phyloP scores from a whole-genome alignment of 352 stramenopile genomes.

The Globisporangium acanthophoron region DNA sequence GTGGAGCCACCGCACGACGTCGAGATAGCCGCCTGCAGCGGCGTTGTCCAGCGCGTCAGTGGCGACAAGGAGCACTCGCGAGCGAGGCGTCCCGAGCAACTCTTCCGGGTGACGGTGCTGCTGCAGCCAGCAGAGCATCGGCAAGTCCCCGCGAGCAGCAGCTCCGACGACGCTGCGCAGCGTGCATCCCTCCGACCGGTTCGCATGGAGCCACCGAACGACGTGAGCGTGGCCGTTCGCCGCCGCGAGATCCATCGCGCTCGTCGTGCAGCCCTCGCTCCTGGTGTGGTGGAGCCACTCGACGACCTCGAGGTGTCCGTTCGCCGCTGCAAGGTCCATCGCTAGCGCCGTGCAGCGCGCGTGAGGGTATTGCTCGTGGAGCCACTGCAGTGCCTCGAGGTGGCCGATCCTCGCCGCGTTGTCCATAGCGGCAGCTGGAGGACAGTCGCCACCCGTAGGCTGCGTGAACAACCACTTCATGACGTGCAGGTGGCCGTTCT shows the following conservation, averaged over 20 bases:
- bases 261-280: constrained; percentile 2
- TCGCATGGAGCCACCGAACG: constrained; percentile 23
- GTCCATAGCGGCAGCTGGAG: constrained; percentile 36
- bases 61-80: not conserved
- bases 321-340: constrained; percentile 1
- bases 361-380: constrained; percentile 40
- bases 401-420: constrained; percentile 55
- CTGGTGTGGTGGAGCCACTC: not conserved
- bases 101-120: not conserved
- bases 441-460: not conserved
- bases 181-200: constrained; percentile 10
- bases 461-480: not conserved
- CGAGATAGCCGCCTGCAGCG: not conserved
- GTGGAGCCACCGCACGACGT: constrained; percentile 1
- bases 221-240: constrained; percentile 6
- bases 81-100: not conserved
- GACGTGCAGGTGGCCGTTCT: constrained; percentile 6
- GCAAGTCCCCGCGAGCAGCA: not conserved
- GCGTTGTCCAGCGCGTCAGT: constrained; percentile 3
- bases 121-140: constrained; percentile 4
- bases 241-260: constrained; percentile 1
- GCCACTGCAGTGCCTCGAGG: constrained; percentile 47
- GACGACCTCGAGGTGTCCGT: constrained; percentile 1
- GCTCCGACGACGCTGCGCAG: constrained; percentile 1
- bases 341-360: constrained; percentile 17